phyloP scores from a whole-genome alignment of 2,329 filamentous ascomycete species.

The Bipolaris cookei region DNA sequence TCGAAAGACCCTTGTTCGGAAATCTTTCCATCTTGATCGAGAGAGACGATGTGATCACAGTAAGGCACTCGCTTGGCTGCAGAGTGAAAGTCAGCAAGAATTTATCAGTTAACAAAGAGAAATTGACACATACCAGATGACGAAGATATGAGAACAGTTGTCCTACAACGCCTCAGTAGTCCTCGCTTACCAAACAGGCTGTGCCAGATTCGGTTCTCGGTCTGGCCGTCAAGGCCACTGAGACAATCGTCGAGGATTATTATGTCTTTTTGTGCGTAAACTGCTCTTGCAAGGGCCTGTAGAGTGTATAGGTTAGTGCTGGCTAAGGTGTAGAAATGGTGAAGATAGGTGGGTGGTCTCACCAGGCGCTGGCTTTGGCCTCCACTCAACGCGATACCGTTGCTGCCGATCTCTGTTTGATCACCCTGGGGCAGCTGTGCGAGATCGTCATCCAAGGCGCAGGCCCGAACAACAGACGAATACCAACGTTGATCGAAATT shows the following conservation, averaged over 20 bases:
- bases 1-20: conserved; percentile 52
- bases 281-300: conserved; percentile 58
- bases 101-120: too few species aligned
- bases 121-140: conserved; percentile 24
- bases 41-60: conserved; percentile 53
- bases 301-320: conserved; percentile 15
- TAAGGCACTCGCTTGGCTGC: conserved; percentile 44
- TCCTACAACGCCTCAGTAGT: conserved; percentile 50
- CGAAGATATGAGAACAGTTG: conserved; percentile 44
- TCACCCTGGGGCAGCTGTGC: conserved; percentile 43
- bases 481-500: conserved; percentile 49
- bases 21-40: conserved; percentile 46
- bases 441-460: conserved; percentile 46
- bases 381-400: conserved; percentile 59
- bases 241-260: conserved; percentile 60
- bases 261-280: conserved; percentile 57
- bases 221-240: conserved; percentile 59
- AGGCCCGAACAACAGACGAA: conserved; percentile 43
- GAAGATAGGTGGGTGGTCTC: conserved; percentile 24
- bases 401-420: conserved; percentile 58
- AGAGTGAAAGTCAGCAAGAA: neutral
- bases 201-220: conserved; percentile 58
- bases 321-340: conserved; percentile 16
- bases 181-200: conserved; percentile 56
- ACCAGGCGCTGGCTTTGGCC: conserved; percentile 61